Conservation (phyloP, 139 green algal species). For the Chlamydomonas eustigma region DNA sequence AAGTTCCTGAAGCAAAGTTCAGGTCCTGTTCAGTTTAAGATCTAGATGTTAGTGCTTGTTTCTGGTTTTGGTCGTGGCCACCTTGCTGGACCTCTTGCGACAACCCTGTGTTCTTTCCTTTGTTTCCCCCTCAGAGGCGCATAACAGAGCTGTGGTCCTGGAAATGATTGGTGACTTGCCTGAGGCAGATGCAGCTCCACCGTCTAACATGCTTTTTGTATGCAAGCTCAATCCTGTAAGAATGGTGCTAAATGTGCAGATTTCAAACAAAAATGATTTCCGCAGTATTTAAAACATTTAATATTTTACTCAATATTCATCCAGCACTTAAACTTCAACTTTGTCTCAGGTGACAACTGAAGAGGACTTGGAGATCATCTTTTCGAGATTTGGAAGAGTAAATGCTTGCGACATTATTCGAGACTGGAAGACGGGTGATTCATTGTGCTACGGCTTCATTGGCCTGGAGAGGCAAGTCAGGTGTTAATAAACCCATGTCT, state of each 20-base stretch:
- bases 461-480: slow-evolving; percentile 36
- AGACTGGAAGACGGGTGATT: slow-evolving; percentile 94
- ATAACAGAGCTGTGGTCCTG: slow-evolving; percentile 86
- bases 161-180: slow-evolving; percentile 92
- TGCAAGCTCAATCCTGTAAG: slow-evolving; percentile 94
- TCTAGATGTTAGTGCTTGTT: too few relatives aligned
- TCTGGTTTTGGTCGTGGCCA: too few relatives aligned
- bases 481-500: too few relatives aligned
- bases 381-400: slow-evolving; percentile 91
- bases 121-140: slow-evolving; percentile 60
- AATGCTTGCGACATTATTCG: slow-evolving; percentile 91
- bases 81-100: too few relatives aligned
- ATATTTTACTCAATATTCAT: too few relatives aligned
- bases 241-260: too few relatives aligned
- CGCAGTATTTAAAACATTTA: too few relatives aligned
- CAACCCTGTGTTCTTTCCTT: too few relatives aligned
- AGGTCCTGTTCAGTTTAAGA: too few relatives aligned
- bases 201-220: slow-evolving; percentile 95
- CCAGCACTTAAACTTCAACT: too few relatives aligned
- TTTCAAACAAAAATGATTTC: too few relatives aligned
- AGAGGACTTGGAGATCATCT: slow-evolving; percentile 99
- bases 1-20: too few relatives aligned
- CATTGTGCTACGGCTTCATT: slow-evolving; percentile 92
- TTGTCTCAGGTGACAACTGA: slow-evolving; percentile 47
- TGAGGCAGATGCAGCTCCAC: slow-evolving; percentile 82